phyloP scores from a whole-genome alignment of 2,329 filamentous ascomycete species.

The Bipolaris cookei region DNA sequence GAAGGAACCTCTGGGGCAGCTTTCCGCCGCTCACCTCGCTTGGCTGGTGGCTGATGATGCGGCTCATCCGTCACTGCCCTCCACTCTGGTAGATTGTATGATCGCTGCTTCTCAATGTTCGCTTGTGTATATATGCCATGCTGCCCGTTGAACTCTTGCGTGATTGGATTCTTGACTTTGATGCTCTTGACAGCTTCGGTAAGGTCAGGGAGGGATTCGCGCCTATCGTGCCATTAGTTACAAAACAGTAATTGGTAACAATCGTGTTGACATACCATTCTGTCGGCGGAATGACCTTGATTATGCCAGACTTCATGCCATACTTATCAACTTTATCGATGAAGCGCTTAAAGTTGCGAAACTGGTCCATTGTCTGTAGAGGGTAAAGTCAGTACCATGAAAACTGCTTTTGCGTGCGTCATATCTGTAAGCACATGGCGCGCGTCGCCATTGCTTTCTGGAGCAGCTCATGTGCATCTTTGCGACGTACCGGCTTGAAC shows the following conservation, averaged over 20 bases:
- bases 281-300: slow-evolving; percentile 90
- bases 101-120: slow-evolving; percentile 93
- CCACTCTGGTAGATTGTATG: slow-evolving; percentile 97
- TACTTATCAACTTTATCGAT: slow-evolving; percentile 90
- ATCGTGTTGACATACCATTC: slow-evolving; percentile 74
- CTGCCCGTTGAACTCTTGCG: slow-evolving; percentile 95
- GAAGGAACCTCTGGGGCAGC: slow-evolving; percentile 41
- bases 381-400: slow-evolving; percentile 25
- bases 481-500: slow-evolving; percentile 76
- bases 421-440: slow-evolving; percentile 5
- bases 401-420: not conserved
- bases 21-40: slow-evolving; percentile 79
- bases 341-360: slow-evolving; percentile 90
- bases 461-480: slow-evolving; percentile 4
- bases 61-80: slow-evolving; percentile 90
- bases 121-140: slow-evolving; percentile 96
- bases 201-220: slow-evolving; percentile 74
- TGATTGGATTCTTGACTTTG: slow-evolving; percentile 94
- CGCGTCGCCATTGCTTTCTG: not conserved
- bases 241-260: slow-evolving; percentile 4
- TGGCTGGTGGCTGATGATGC: slow-evolving; percentile 92
- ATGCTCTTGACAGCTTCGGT: slow-evolving; percentile 89
- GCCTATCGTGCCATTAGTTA: slow-evolving; percentile 53
- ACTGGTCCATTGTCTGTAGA: slow-evolving; percentile 81
- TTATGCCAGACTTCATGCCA: slow-evolving; percentile 96